Evolutionary conservation across 73 alveolate species (phyloP).

Genomic region (Stentor roeselii): DNA sequence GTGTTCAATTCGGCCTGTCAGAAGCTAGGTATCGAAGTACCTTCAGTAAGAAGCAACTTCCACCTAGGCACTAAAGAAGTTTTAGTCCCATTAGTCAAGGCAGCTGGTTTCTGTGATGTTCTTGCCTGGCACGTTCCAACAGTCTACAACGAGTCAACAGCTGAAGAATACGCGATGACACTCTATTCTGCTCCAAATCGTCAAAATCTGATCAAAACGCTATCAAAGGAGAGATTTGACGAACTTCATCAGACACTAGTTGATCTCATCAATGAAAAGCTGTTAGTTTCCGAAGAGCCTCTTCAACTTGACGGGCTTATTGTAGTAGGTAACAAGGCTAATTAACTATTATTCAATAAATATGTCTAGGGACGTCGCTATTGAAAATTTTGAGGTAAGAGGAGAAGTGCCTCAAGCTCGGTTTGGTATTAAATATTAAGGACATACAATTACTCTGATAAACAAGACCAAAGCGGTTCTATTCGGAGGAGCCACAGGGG

Average conservation of each 20-base stretch:
- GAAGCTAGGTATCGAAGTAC: not conserved
- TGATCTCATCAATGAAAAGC: not conserved
- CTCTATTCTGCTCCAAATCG: not conserved
- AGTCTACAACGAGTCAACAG: not conserved
- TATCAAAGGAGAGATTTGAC: not conserved
- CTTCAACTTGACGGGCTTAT: not conserved
- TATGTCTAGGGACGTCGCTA: not conserved
- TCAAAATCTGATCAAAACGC: not conserved
- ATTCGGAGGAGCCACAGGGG: conserved; percentile 91
- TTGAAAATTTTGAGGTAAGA: conserved; percentile 28
- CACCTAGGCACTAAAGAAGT: not conserved
- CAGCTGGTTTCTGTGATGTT: not conserved
- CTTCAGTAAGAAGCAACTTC: not conserved
- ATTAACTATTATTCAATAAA: too few relatives aligned
- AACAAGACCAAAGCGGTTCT: conserved; percentile 79
- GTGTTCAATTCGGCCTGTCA: not conserved
- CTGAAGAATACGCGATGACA: not conserved
- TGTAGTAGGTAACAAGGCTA: not conserved
- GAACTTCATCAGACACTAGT: not conserved
- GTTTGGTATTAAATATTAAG: conserved; percentile 85
- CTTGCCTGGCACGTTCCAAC: not conserved
- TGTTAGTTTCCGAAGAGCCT: not conserved
- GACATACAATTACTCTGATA: conserved; percentile 95
- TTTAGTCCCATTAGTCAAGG: not conserved
- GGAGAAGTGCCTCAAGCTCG: conserved; percentile 71